Base-by-base conservation (phyloP, 371 early-diverging fungal genomes). In the Mortierella polycephala region DNA sequence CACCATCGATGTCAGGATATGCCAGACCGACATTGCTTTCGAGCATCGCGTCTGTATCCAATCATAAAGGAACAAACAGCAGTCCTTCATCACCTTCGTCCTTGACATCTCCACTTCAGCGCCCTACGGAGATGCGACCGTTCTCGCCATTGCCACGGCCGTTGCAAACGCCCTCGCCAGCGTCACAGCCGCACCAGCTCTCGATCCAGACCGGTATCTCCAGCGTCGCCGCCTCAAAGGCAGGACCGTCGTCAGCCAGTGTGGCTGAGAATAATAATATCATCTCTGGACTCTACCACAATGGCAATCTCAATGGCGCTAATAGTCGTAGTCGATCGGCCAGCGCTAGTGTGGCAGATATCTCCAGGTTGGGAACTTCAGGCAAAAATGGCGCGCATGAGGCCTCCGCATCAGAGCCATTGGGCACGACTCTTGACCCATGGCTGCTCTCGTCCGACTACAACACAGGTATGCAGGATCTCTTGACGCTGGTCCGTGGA, bases 381-480 rank as follows among this genome's bases (percentile, higher is more conserved):
- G 40, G 37, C 45, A 51, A 57, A 47, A 51, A 39, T 40, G 41
- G 44, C n/a, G 62, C 46, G 4, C 58, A 57, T 59, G 64, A 3
- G 12, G 47, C 41, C 30, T 63, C 64, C 1, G 16, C 46, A 3
- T 47, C 20, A 51, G 51, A 18, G 18, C 53, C 57, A 4, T 60
- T 61, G 42, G 21, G 50, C 14, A 37, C 67, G 14, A 23, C 55
- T 18, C 2, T 49, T 10, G 77, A 77, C 9, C 62, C 68, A 30
- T 79, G 80, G 80, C 61, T 79, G n/a, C 69, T 79, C 40, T 52
- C 69, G 0, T 79, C 80, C 5, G 80, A 79, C 46, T 79, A 79
- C 64, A 79, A 79, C 52, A 69, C 65, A 3, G 80, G 73, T 21
- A 79, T 79, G 80, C 73, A 79, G 52, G 80, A 73, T 57, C 42